These are phyloP conservation scores for Rutstroemia sp. DNA, from an alignment of 2,329 filamentous ascomycete genomes.

Conservation along the genomic window DNA sequence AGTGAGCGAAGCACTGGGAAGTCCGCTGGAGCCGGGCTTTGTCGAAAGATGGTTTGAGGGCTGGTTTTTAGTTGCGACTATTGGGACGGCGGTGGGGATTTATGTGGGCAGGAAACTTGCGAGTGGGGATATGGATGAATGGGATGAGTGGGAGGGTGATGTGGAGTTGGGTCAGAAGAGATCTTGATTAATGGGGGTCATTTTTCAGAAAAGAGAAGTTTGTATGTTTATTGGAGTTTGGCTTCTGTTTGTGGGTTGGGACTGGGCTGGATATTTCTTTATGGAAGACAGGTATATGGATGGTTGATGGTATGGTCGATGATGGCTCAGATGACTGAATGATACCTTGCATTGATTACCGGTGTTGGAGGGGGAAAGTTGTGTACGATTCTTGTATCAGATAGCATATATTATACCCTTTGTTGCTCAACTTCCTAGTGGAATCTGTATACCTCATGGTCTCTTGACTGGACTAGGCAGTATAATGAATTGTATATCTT, in stretches of 20 bases:
- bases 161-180: constrained; percentile 65
- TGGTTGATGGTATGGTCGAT: no score
- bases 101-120: constrained; percentile 60
- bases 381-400: no score
- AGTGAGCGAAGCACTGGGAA: constrained; percentile 69
- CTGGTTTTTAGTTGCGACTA: constrained; percentile 69
- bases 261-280: neutral
- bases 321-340: neutral
- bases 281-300: no score
- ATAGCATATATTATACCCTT: no score
- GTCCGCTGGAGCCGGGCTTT: constrained; percentile 61
- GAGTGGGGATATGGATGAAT: constrained; percentile 46
- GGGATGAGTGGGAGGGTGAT: constrained; percentile 44
- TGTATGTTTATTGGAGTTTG: neutral
- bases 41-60: constrained; percentile 82
- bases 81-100: constrained; percentile 61
- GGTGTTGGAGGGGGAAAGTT: no score
- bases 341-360: neutral
- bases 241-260: neutral
- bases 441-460: no score
- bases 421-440: no score
- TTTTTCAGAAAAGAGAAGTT: neutral
- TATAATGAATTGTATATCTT: no score
- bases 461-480: no score
- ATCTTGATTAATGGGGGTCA: constrained; percentile 36